Conservation (phyloP, 1,139 yeast genomes). For the Eremothecium coryli region DNA sequence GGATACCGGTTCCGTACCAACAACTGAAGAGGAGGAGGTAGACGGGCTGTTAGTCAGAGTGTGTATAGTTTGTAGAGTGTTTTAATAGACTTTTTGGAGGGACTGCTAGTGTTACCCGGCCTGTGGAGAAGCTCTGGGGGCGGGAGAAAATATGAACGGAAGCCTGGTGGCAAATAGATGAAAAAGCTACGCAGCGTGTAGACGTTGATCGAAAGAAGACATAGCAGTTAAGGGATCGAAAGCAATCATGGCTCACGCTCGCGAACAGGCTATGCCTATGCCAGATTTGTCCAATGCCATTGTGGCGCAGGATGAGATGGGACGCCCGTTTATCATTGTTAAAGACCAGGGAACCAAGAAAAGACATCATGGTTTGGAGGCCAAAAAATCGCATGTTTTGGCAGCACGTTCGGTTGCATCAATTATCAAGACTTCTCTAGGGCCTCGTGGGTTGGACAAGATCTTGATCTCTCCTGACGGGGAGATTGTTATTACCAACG, state of each 20-base stretch:
- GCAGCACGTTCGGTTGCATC: constrained; percentile 96
- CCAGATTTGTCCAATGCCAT: constrained; percentile 97
- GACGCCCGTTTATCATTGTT: constrained; percentile 95
- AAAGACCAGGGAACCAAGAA: constrained; percentile 93
- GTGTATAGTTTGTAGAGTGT: too few species aligned
- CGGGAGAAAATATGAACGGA: too few species aligned
- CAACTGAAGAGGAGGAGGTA: constrained; percentile 39
- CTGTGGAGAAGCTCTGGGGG: too few species aligned
- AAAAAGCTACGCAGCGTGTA: not conserved
- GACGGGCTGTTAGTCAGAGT: constrained; percentile 1
- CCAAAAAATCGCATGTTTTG: constrained; percentile 86
- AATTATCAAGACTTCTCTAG: constrained; percentile 83
- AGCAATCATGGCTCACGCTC: constrained; percentile 23
- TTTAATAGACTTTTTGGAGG: too few species aligned
- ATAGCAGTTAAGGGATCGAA: too few species aligned
- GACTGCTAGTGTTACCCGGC: not conserved
- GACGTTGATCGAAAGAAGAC: too few species aligned
- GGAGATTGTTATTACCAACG: constrained; percentile 94
- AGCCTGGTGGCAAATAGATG: not conserved
- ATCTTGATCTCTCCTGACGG: constrained; percentile 91
- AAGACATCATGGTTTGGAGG: constrained; percentile 88
- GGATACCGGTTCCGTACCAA: constrained; percentile 91
- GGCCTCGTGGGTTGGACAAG: constrained; percentile 97
- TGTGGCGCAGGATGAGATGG: constrained; percentile 98
- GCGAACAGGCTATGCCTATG: constrained; percentile 50